Conservation (phyloP, 2,329 filamentous ascomycete genomes). For the Epicoccum nigrum region DNA sequence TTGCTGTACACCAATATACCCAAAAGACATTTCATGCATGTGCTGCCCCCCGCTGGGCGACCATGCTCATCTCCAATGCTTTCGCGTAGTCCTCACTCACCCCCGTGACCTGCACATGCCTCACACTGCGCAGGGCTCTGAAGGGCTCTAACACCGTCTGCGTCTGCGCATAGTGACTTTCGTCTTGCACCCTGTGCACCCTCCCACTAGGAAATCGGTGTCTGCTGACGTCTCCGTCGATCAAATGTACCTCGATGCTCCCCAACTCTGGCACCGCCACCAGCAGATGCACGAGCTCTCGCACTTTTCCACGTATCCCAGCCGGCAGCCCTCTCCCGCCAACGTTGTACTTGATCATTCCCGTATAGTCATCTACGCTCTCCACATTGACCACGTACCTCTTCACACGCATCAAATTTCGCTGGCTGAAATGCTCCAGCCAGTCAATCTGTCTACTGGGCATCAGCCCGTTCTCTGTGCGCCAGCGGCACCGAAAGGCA, state of each 20-base stretch:
- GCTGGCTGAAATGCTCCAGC: conserved; percentile 50
- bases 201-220: conserved; percentile 38
- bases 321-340: conserved; percentile 52
- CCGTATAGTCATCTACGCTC: conserved; percentile 57
- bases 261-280: conserved; percentile 30
- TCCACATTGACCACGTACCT: conserved; percentile 54
- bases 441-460: conserved; percentile 50
- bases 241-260: conserved; percentile 40
- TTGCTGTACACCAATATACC: conserved; percentile 30
- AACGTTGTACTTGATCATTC: conserved; percentile 60
- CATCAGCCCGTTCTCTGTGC: conserved; percentile 50
- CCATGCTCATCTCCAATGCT: conserved; percentile 44
- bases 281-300: conserved; percentile 50
- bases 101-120: conserved; percentile 47
- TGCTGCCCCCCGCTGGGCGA: conserved; percentile 22
- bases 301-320: conserved; percentile 50
- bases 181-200: conserved; percentile 43
- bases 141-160: conserved; percentile 54
- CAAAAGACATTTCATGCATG: conserved; percentile 27
- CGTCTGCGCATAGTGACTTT: conserved; percentile 43
- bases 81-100: conserved; percentile 48
- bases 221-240: conserved; percentile 37
- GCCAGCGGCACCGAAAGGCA: conserved; percentile 53
- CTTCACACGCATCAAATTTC: conserved; percentile 51
- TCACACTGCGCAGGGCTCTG: conserved; percentile 43